Percentiles rank a stretch among this genome's conserved stretches.
phyloP scores from a whole-genome alignment of 768 basidiomycete species.

The Lentinula lateritia region DNA sequence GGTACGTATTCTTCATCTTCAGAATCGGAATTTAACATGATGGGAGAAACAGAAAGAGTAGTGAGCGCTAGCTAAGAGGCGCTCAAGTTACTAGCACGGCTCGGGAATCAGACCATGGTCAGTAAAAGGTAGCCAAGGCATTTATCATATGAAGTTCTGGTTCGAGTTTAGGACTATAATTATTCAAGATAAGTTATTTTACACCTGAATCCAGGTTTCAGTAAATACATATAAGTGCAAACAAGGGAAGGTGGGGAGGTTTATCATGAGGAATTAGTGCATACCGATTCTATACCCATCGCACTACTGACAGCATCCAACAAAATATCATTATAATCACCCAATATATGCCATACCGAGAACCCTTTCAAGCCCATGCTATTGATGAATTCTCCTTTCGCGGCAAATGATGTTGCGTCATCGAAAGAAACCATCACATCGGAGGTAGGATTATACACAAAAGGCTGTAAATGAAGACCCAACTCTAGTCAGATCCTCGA shows the following conservation, averaged over 20 bases:
- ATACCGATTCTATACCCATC: conserved; percentile 14
- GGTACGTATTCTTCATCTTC: conserved; percentile 73
- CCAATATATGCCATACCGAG: conserved; percentile 61
- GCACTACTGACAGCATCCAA: conserved; percentile 45
- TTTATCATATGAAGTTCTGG: no score
- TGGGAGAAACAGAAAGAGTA: neutral
- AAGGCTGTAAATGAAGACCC: conserved; percentile 39
- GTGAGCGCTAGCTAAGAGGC: neutral
- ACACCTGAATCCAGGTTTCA: neutral
- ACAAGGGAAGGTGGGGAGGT: neutral
- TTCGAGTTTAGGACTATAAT: no score
- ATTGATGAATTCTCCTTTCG: conserved; percentile 60
- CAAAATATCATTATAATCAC: conserved; percentile 55
- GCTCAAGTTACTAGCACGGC: no score
- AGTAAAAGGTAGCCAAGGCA: no score
- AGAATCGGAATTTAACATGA: conserved; percentile 40
- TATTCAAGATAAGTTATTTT: no score
- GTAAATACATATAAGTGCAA: neutral
- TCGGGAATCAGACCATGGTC: no score
- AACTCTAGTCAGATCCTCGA: neutral
- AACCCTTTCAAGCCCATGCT: conserved; percentile 51
- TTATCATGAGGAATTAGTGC: neutral
- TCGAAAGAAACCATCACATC: conserved; percentile 67
- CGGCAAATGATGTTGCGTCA: conserved; percentile 52
- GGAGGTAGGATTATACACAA: conserved; percentile 50